A percentile compares a stretch with the other conserved stretches of the same genome.
phyloP scores from a whole-genome alignment of 208 protist species.

The Trichomonas tenax region DNA sequence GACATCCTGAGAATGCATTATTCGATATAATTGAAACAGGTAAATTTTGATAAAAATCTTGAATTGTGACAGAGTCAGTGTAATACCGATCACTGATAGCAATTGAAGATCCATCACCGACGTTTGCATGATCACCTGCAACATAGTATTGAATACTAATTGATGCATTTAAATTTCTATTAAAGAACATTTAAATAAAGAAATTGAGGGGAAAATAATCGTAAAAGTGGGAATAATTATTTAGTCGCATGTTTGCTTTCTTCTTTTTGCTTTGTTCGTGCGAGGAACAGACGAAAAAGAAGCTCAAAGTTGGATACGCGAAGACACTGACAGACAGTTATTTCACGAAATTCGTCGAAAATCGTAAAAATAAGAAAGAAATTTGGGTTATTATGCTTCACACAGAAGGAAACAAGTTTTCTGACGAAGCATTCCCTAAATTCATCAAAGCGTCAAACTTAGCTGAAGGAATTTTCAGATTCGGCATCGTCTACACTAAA shows the following conservation, averaged over 20 bases:
- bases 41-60: too few species aligned
- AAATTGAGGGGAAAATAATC: too few species aligned
- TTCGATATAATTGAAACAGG: too few species aligned
- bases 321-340: neutral
- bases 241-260: neutral
- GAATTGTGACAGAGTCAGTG: too few species aligned
- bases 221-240: neutral
- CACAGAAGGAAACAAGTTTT: neutral
- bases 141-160: too few species aligned
- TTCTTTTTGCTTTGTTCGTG: neutral
- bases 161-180: too few species aligned
- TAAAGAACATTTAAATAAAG: too few species aligned
- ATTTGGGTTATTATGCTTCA: conserved; percentile 11
- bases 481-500: neutral
- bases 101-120: too few species aligned
- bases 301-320: neutral
- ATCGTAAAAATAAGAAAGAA: neutral
- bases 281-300: neutral
- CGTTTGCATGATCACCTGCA: too few species aligned
- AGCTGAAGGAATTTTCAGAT: neutral
- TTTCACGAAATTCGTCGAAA: neutral
- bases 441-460: neutral
- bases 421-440: neutral
- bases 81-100: too few species aligned
- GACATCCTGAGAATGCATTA: too few species aligned